Evolutionary conservation across 352 stramenopile genomes (phyloP), one percentile per base, ranked within the genome.

Genomic region (Sclerospora graminicola): DNA sequence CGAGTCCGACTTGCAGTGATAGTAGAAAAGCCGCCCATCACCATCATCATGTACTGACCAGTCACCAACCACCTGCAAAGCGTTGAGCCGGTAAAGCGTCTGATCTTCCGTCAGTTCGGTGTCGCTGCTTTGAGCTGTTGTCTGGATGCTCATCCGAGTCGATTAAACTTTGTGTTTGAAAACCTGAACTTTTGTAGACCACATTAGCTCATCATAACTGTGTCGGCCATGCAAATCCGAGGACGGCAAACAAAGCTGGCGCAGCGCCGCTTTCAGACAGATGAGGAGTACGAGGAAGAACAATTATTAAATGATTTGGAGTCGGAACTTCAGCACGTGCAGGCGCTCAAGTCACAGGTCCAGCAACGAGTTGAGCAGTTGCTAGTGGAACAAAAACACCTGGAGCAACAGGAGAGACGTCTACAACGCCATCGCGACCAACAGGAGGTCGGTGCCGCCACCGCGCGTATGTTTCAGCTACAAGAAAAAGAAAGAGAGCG

Each of bases 31-130:
- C 2, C 63, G 64, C 6, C 77, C 77, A 5, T 86, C 61, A 21
- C 70, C 74, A 38, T 88, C 79, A 33, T 85, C 74, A 31, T 89
- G 73, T 27, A 81, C 76, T 10, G 69, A 82, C 79, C 79, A 91
- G 10, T 66, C 42, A 32, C 62, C 79, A 27, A 64, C 55, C 34
- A 82, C 57, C 10, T 79, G 44, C 18, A 86, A 50, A 7, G 77
- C 77, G 51, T 89, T 74, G 4, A 78, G 48, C 5, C 30, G 37
- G 36, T 68, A 74, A 19, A 60, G 45, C 56, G 63, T 58, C 50
- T 69, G 58, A 29, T 60, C 48, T 8, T 52, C 26, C 52, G 52
- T 54, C 44, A 60, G 46, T 19, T 51, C 34, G 19, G 50, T 34
- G n/a, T 51, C 45, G 19, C 31, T 53, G 21, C 3, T 26, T 26